Evolutionary conservation across 495 filamentous ascomycete species (phyloP).

Genomic region (Barbatosphaeria neglecta): DNA sequence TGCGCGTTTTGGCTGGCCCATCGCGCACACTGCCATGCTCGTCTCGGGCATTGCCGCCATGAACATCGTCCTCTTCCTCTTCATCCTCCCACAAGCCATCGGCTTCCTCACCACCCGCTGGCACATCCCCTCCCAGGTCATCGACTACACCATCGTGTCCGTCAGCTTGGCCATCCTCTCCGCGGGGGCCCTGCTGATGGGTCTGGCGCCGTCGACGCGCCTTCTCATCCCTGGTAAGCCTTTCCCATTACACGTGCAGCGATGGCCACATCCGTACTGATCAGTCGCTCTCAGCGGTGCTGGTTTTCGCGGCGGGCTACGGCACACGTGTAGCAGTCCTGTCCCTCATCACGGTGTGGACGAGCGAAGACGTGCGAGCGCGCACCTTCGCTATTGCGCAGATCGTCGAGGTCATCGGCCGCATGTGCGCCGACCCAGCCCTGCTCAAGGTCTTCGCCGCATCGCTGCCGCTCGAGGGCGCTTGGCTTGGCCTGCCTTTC

Average conservation of each 20-base stretch:
- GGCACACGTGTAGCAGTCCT: neutral
- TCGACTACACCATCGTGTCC: neutral
- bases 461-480: neutral
- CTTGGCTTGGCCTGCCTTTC: neutral
- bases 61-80: neutral
- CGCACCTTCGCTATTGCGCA: neutral
- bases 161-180: neutral
- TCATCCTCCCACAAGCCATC: neutral
- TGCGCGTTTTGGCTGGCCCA: neutral
- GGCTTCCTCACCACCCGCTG: neutral
- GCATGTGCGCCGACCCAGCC: neutral
- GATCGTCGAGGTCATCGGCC: neutral
- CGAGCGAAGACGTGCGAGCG: neutral
- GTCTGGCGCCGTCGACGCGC: neutral
- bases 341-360: neutral
- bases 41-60: neutral
- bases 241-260: neutral
- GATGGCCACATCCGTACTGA: no score
- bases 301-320: neutral
- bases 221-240: neutral
- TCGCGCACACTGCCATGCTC: neutral
- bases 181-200: neutral
- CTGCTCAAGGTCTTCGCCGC: neutral
- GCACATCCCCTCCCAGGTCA: neutral
- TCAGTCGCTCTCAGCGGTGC: no score